These are phyloP conservation scores for Globisporangium alternatum DNA, from an alignment of 352 stramenopile genomes.

Conservation along the genomic window DNA sequence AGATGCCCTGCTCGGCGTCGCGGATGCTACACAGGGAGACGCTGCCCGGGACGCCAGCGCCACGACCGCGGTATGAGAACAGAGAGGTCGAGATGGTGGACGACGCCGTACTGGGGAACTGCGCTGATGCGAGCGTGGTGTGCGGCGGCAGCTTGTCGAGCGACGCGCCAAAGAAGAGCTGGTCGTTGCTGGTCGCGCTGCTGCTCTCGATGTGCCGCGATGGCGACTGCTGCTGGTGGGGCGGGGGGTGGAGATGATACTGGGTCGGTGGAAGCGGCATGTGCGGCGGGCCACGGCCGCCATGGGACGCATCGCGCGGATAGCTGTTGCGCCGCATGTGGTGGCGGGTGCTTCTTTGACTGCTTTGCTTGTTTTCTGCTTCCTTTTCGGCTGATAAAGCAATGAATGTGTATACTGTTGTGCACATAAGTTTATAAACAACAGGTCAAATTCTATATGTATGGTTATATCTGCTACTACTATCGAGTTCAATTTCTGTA, in stretches of 20 bases:
- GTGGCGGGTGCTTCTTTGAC: not conserved
- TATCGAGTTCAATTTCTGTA: too few species aligned
- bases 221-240: not conserved
- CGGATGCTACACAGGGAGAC: constrained; percentile 34
- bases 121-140: not conserved
- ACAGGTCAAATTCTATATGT: not conserved
- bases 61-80: not conserved
- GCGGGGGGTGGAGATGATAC: not conserved
- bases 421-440: not conserved
- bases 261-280: not conserved
- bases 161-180: constrained; percentile 1
- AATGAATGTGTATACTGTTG: too few species aligned
- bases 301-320: not conserved
- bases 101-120: constrained; percentile 1
- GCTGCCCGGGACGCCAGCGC: not conserved
- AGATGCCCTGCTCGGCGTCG: constrained; percentile 47
- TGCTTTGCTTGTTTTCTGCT: constrained; percentile 2
- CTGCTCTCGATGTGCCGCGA: not conserved
- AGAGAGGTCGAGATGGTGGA: not conserved
- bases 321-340: not conserved
- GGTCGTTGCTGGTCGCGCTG: not conserved
- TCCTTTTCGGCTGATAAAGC: not conserved
- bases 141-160: not conserved
- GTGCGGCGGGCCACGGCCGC: not conserved
- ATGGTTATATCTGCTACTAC: not conserved